Evolutionary conservation across 495 filamentous ascomycete species (phyloP).

Genomic region (Neurospora terricola): DNA sequence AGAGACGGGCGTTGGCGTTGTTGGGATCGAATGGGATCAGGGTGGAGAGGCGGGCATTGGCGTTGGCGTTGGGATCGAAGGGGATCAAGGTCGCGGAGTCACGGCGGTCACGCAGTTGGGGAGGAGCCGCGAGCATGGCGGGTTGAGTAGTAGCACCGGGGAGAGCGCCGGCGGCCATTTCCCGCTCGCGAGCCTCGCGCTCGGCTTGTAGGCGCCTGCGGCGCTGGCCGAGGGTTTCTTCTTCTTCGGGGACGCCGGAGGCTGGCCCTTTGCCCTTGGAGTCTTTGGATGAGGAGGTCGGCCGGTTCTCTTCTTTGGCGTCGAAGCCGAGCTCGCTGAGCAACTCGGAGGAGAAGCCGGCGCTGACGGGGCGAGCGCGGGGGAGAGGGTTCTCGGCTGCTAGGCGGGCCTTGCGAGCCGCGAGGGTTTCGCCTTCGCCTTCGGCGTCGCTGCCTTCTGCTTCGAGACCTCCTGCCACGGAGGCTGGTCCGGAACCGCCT

Average conservation of each 20-base stretch:
- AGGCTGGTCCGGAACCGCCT: conserved; percentile 1
- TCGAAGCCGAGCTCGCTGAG: conserved; percentile 56
- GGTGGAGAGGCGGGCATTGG: too few relatives aligned
- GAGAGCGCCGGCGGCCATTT: conserved; percentile 23
- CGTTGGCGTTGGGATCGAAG: neutral
- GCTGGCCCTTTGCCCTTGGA: conserved; percentile 14
- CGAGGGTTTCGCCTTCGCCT: conserved; percentile 69
- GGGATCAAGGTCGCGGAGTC: conserved; percentile 17
- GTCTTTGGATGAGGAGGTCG: neutral
- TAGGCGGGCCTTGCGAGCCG: conserved; percentile 60
- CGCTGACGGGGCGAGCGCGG: conserved; percentile 51
- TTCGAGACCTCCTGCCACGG: neutral
- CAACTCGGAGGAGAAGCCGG: conserved; percentile 70
- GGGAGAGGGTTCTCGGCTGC: conserved; percentile 43
- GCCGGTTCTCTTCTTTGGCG: conserved; percentile 17
- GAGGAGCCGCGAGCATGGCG: neutral
- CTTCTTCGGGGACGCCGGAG: conserved; percentile 39
- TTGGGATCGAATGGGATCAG: neutral
- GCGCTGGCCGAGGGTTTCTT: conserved; percentile 86
- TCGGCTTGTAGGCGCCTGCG: conserved; percentile 71
- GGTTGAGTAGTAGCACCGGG: neutral
- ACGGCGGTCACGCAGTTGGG: conserved; percentile 8
- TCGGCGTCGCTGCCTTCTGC: conserved; percentile 36
- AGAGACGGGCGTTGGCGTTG: neutral
- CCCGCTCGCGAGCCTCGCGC: conserved; percentile 42